Evolutionary conservation across 2,329 filamentous ascomycete species (phyloP).

Genomic region (Aciculosporium take): DNA sequence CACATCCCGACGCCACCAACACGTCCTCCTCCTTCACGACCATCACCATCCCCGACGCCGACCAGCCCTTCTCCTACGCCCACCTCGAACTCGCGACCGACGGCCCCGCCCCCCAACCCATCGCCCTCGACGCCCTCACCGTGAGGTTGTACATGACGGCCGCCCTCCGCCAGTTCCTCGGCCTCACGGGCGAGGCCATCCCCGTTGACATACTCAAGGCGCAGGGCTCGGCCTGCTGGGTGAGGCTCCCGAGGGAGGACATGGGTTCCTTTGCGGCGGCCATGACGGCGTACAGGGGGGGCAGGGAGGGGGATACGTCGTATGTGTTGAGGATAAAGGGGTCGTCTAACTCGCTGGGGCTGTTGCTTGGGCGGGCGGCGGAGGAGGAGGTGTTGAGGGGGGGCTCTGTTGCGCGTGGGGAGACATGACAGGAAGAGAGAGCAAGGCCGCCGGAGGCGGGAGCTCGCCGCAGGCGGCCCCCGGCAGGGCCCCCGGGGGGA

Average conservation of each 20-base stretch:
- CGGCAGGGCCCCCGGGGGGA: too few relatives aligned
- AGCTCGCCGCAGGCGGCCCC: too few relatives aligned
- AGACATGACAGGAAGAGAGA: neutral
- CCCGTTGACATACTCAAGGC: conserved; percentile 56
- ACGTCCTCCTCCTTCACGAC: conserved; percentile 34
- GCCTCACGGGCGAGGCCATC: conserved; percentile 51
- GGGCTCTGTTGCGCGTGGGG: too few relatives aligned
- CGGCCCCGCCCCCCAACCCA: conserved; percentile 10
- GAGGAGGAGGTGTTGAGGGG: conserved; percentile 28
- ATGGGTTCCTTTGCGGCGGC: conserved; percentile 47
- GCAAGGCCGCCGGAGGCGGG: too few relatives aligned
- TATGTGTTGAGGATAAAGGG: conserved; percentile 40
- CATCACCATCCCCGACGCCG: conserved; percentile 34
- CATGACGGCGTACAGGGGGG: conserved; percentile 49
- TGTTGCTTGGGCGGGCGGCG: conserved; percentile 35
- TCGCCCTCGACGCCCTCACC: conserved; percentile 44
- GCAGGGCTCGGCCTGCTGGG: conserved; percentile 41
- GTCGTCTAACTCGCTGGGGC: conserved; percentile 50
- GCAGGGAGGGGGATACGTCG: conserved; percentile 24
- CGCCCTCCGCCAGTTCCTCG: conserved; percentile 55
- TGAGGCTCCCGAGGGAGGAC: conserved; percentile 50
- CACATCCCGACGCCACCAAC: conserved; percentile 15
- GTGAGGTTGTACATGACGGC: conserved; percentile 47
- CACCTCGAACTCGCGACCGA: conserved; percentile 35
- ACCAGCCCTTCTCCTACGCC: conserved; percentile 41